These are phyloP conservation scores for Apophysomyces sp. DNA, from an alignment of 371 early-diverging fungal genomes.

Conservation along the genomic window DNA sequence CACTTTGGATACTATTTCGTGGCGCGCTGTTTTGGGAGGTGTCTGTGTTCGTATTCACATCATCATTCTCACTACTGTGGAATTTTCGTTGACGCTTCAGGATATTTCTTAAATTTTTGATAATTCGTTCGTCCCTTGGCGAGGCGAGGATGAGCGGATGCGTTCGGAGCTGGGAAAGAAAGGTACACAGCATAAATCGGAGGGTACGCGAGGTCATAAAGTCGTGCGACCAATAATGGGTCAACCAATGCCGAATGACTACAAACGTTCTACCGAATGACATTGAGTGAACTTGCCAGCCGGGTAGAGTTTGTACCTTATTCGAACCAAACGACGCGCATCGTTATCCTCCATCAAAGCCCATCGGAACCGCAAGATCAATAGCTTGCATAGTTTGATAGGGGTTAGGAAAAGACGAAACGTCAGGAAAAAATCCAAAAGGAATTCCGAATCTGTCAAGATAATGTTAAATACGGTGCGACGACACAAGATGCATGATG, in stretches of 20 bases:
- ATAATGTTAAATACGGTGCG: neutral
- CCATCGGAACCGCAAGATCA: conserved; percentile 53
- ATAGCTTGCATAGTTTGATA: conserved; percentile 44
- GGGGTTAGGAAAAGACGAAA: conserved; percentile 47
- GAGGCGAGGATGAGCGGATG: conserved; percentile 40
- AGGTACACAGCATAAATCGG: conserved; percentile 47
- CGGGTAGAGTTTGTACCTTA: conserved; percentile 29
- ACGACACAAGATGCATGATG: neutral
- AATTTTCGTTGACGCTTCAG: conserved; percentile 42
- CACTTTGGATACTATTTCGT: neutral
- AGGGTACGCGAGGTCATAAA: conserved; percentile 42
- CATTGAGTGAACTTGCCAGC: neutral
- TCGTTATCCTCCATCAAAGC: conserved; percentile 44
- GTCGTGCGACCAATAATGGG: conserved; percentile 46
- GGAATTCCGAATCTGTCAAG: conserved; percentile 35
- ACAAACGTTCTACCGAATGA: conserved; percentile 42
- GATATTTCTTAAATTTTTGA: conserved; percentile 33
- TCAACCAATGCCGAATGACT: conserved; percentile 51
- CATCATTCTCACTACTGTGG: conserved; percentile 5
- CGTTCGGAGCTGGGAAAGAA: conserved; percentile 39
- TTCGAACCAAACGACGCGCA: conserved; percentile 36
- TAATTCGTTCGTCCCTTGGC: conserved; percentile 45
- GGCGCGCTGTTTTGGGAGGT: neutral
- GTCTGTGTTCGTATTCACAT: neutral
- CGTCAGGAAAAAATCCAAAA: conserved; percentile 50